A percentile compares a stretch with the other conserved stretches of the same genome.
Conservation (phyloP, 345 rosid genomes). For the Hibiscus syriacus region DNA sequence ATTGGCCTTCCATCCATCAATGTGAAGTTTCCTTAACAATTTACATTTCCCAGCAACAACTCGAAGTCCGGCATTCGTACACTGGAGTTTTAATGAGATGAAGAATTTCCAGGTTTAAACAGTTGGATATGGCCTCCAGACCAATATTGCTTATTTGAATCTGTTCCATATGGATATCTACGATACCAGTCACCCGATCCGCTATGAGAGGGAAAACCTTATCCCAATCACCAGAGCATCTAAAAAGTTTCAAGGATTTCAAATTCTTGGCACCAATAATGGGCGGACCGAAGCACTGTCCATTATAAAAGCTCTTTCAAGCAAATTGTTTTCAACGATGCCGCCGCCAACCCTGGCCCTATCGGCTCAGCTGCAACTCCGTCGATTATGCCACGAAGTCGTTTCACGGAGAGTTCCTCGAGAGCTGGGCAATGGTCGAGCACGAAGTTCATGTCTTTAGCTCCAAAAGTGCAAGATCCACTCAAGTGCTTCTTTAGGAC, state of each 20-base stretch:
- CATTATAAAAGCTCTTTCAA: slow-evolving; percentile 69
- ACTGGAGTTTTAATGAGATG: slow-evolving; percentile 63
- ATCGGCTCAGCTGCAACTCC: slow-evolving; percentile 49
- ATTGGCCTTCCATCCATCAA: slow-evolving; percentile 68
- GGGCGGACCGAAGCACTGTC: slow-evolving; percentile 68
- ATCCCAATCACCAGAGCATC: slow-evolving; percentile 87
- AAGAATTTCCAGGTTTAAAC: slow-evolving; percentile 53
- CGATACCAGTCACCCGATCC: slow-evolving; percentile 33
- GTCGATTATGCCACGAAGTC: slow-evolving; percentile 67
- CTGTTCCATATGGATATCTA: slow-evolving; percentile 69
- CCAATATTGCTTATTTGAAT: slow-evolving; percentile 61
- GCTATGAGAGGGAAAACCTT: slow-evolving; percentile 38
- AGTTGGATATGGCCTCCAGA: slow-evolving; percentile 44
- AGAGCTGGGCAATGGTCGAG: slow-evolving; percentile 59
- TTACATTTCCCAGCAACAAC: slow-evolving; percentile 51
- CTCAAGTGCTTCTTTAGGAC: slow-evolving; percentile 70
- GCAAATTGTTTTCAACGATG: slow-evolving; percentile 55
- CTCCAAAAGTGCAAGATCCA: slow-evolving; percentile 77
- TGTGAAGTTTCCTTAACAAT: slow-evolving; percentile 59
- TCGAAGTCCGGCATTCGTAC: slow-evolving; percentile 53
- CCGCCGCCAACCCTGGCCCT: slow-evolving; percentile 52
- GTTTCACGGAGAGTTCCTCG: slow-evolving; percentile 75
- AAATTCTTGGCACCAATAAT: slow-evolving; percentile 55
- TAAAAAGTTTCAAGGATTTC: slow-evolving; percentile 61
- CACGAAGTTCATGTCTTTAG: slow-evolving; percentile 77